Evolutionary conservation across 1,139 yeast species (phyloP).

Genomic region (Candida pseudoviswanathii): DNA sequence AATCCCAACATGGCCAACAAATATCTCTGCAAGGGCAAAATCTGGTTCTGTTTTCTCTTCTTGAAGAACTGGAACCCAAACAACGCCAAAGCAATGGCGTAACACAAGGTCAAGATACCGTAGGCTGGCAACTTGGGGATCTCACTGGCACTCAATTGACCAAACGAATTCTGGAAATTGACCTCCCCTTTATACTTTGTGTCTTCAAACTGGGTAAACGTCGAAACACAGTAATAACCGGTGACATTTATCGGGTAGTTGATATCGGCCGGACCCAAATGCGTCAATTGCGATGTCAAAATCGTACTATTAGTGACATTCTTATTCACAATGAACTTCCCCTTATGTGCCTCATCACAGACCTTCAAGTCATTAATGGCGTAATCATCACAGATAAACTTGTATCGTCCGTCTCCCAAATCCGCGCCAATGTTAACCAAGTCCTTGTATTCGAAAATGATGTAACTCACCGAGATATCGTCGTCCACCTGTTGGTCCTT

Average conservation of each 20-base stretch:
- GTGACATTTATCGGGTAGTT: conserved; percentile 70
- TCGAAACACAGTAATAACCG: conserved; percentile 90
- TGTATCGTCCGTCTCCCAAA: conserved; percentile 32
- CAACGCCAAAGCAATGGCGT: conserved; percentile 76
- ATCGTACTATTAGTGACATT: conserved; percentile 55
- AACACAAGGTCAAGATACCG: conserved; percentile 82
- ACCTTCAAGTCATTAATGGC: conserved; percentile 57
- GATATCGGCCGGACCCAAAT: conserved; percentile 60
- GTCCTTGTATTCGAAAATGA: conserved; percentile 85
- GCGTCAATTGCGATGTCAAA: conserved; percentile 55
- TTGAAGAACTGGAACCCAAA: conserved; percentile 87
- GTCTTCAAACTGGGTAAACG: conserved; percentile 47
- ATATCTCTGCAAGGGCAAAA: conserved; percentile 88
- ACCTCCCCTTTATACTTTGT: conserved; percentile 62
- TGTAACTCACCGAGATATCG: conserved; percentile 57
- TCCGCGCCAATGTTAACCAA: conserved; percentile 63
- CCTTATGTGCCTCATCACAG: conserved; percentile 59
- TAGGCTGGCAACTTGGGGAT: conserved; percentile 89
- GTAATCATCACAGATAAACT: conserved; percentile 74
- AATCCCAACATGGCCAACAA: conserved; percentile 83
- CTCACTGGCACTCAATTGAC: conserved; percentile 85
- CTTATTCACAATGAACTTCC: conserved; percentile 60
- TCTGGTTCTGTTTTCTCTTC: conserved; percentile 74
- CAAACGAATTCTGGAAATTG: conserved; percentile 88
- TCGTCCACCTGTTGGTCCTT: conserved; percentile 25